Conservation (phyloP, 345 rosid genomes). For the Luvunga scandens region DNA sequence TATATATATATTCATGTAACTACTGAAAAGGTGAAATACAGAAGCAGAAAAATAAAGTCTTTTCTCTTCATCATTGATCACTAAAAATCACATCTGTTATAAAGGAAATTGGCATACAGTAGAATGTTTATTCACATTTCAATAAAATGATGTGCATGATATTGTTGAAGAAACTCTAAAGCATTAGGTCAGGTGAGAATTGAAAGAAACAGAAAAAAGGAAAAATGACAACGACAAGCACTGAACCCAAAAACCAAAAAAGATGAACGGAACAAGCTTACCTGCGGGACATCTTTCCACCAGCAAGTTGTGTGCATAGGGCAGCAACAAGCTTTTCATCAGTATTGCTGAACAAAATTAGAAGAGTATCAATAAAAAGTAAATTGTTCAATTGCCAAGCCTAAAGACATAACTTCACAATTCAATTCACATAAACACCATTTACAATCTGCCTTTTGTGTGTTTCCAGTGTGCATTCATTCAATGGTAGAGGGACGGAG, state of each 20-base stretch:
- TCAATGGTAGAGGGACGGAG: neutral
- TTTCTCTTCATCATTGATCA: too few species aligned
- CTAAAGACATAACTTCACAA: conserved; percentile 13
- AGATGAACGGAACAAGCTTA: conserved; percentile 22
- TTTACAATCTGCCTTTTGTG: neutral
- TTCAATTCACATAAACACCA: neutral
- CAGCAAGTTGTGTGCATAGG: conserved; percentile 66
- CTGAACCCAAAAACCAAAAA: neutral
- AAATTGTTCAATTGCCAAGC: conserved; percentile 10
- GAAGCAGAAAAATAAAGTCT: too few species aligned
- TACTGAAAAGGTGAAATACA: too few species aligned
- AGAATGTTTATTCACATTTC: neutral
- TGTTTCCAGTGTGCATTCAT: neutral
- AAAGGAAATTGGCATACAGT: neutral
- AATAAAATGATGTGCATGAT: neutral
- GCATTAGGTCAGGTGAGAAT: neutral
- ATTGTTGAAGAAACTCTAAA: neutral
- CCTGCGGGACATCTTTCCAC: conserved; percentile 51
- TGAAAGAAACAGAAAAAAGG: neutral
- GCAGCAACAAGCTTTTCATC: conserved; percentile 98
- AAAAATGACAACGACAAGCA: neutral
- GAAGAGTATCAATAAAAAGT: conserved; percentile 13
- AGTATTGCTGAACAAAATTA: conserved; percentile 52
- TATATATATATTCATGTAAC: too few species aligned
- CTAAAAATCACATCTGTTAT: neutral